These are phyloP conservation scores for Biscogniauxia sp. DNA, from an alignment of 2,329 filamentous ascomycete species.

Conservation along the genomic window DNA sequence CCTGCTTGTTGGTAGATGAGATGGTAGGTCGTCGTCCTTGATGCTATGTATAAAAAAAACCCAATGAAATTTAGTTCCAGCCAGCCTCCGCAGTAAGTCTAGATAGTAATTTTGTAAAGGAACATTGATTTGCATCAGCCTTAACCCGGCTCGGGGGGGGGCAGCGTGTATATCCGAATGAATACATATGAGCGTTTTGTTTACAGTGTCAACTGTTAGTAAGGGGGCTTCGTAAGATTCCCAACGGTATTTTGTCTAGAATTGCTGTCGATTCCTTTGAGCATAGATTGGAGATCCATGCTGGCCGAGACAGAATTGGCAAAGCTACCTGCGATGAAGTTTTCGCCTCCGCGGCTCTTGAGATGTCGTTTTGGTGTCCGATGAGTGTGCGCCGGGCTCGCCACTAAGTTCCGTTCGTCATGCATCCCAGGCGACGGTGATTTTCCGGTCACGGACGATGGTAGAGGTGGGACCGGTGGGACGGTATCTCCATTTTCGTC, in stretches of 20 bases:
- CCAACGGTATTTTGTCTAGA: constrained; percentile 31
- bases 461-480: constrained; percentile 57
- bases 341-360: constrained; percentile 31
- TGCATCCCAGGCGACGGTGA: constrained; percentile 17
- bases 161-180: constrained; percentile 1
- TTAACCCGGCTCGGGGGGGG: background rate
- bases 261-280: constrained; percentile 35
- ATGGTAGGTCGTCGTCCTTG: background rate
- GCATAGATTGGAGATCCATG: constrained; percentile 33
- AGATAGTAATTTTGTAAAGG: background rate
- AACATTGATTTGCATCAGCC: background rate
- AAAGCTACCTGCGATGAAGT: constrained; percentile 21
- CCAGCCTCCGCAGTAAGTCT: background rate
- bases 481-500: constrained; percentile 39
- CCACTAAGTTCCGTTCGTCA: constrained; percentile 27
- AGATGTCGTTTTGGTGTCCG: constrained; percentile 29
- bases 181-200: constrained; percentile 15
- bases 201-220: constrained; percentile 20
- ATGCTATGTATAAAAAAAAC: background rate
- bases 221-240: constrained; percentile 33
- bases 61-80: background rate
- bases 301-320: constrained; percentile 20
- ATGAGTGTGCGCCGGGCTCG: constrained; percentile 36
- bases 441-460: constrained; percentile 31
- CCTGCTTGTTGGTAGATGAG: background rate